Evolutionary conservation across 2,329 filamentous ascomycete species (phyloP).

Genomic region (Clonostachys byssicola): DNA sequence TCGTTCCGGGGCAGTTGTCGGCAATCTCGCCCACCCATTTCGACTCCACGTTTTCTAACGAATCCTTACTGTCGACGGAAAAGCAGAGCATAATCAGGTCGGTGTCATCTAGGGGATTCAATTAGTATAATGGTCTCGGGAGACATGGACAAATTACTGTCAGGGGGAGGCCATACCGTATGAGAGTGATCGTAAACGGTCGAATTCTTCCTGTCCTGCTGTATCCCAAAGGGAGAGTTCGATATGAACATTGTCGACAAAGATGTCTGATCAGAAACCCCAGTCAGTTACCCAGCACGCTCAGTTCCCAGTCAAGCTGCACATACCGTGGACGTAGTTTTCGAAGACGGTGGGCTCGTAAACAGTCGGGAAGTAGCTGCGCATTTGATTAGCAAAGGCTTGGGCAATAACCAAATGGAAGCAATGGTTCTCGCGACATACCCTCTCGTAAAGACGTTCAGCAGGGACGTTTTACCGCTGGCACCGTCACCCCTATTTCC

Average conservation of each 20-base stretch:
- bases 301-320: background rate
- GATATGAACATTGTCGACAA: constrained; percentile 95
- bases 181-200: constrained; percentile 88
- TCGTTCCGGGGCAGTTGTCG: constrained; percentile 94
- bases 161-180: constrained; percentile 57
- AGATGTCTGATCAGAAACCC: constrained; percentile 66
- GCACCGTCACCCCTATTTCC: constrained; percentile 80
- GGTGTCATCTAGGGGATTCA: constrained; percentile 63
- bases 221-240: constrained; percentile 98
- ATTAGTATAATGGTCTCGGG: background rate
- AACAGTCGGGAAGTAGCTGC: constrained; percentile 91
- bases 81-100: constrained; percentile 99
- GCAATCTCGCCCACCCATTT: constrained; percentile 99
- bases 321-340: constrained; percentile 93
- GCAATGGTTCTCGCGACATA: constrained; percentile 36
- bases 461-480: constrained; percentile 91
- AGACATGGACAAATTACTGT: background rate
- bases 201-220: constrained; percentile 97
- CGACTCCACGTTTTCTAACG: constrained; percentile 95
- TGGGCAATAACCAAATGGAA: background rate
- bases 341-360: constrained; percentile 99
- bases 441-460: constrained; percentile 99
- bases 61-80: constrained; percentile 92
- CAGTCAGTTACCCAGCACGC: background rate
- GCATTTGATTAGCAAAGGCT: constrained; percentile 7